Percentiles rank a stretch among this genome's conserved stretches.
Evolutionary conservation across 345 rosid genomes (phyloP).

Genomic region (Cochlearia excelsa): DNA sequence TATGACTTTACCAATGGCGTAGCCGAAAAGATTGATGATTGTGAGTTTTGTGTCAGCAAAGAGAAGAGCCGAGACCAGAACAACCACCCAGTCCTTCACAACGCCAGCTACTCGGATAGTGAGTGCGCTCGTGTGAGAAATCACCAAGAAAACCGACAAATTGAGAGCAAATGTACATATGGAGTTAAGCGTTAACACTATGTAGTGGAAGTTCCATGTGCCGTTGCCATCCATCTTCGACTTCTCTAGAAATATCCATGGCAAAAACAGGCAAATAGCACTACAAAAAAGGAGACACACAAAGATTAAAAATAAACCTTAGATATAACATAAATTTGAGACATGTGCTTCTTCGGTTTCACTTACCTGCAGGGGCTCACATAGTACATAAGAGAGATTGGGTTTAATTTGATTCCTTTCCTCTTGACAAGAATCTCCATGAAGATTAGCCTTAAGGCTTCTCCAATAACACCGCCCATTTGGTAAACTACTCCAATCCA

Average conservation of each 20-base stretch:
- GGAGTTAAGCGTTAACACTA: slow-evolving; percentile 69
- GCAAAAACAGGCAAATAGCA: slow-evolving; percentile 80
- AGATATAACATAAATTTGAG: slow-evolving; percentile 1
- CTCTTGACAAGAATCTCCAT: slow-evolving; percentile 95
- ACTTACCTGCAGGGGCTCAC: slow-evolving; percentile 97
- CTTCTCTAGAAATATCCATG: slow-evolving; percentile 95
- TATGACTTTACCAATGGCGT: slow-evolving; percentile 68
- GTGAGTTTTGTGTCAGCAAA: slow-evolving; percentile 93
- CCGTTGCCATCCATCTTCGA: slow-evolving; percentile 80
- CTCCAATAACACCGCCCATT: slow-evolving; percentile 99
- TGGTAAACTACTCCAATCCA: slow-evolving; percentile 99
- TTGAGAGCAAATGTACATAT: slow-evolving; percentile 95
- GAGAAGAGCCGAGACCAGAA: slow-evolving; percentile 79
- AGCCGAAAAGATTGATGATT: slow-evolving; percentile 77
- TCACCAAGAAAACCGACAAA: slow-evolving; percentile 93
- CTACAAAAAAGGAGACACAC: slow-evolving; percentile 45
- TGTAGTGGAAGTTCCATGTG: slow-evolving; percentile 65
- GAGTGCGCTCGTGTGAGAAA: slow-evolving; percentile 95
- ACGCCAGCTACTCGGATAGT: slow-evolving; percentile 99
- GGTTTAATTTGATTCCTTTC: slow-evolving; percentile 90
- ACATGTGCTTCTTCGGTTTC: slow-evolving; percentile 16
- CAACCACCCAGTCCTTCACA: slow-evolving; percentile 99
- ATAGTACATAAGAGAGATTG: slow-evolving; percentile 87
- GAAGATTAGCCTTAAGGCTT: slow-evolving; percentile 79
- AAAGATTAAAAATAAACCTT: slow-evolving; percentile 10